Base-by-base conservation (phyloP, 495 filamentous ascomycete species). In the Neurospora sp. region DNA sequence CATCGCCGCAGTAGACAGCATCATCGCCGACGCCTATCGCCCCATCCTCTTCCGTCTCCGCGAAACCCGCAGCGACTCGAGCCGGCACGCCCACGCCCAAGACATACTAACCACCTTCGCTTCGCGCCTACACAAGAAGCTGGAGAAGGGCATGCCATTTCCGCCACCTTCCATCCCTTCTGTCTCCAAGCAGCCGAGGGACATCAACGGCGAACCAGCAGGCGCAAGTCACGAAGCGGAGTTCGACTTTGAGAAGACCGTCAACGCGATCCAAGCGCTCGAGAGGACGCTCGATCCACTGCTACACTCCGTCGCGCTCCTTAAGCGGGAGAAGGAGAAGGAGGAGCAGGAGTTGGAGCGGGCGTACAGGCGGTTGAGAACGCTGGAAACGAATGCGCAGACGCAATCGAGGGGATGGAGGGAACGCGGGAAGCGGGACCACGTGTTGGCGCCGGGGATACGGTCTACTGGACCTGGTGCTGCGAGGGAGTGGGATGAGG, bases 191-290 rank as follows among this genome's bases (percentile, higher is more conserved):
- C 16, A 46, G 75, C 35, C 59, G 46, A 20, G 61, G 11, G 40
- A 69, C 14, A 11, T 40, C 18, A 70, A 44, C 7, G 73, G 44
- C 20, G 48, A 68, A 71, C 20, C 59, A 8, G 59, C 20, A 22
- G 59, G 44, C 7, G 46, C 42, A 14, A 70, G 73, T 3, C 81
- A 81, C 46, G 83, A 80, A 41, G 76, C 77, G 8, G 84, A 86
- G 68, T 74, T 86, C 18, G 82, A 86, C 65, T 86, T 83, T 72
- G 85, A 86, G 74, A 76, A 75, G 42, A 79, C 79, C 10, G 74
- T 85, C 35, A 78, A 82, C 7, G 81, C 79, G 0, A 79, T 82
- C 71, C 76, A 77, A 61, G 73, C 70, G 11, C 73, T 84, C 14
- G 78, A 85, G 46, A 73, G 76, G 69, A 78, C 80, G 76, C 78